phyloP scores from a whole-genome alignment of 495 filamentous ascomycete species.

The Emericellopsis terricola region DNA sequence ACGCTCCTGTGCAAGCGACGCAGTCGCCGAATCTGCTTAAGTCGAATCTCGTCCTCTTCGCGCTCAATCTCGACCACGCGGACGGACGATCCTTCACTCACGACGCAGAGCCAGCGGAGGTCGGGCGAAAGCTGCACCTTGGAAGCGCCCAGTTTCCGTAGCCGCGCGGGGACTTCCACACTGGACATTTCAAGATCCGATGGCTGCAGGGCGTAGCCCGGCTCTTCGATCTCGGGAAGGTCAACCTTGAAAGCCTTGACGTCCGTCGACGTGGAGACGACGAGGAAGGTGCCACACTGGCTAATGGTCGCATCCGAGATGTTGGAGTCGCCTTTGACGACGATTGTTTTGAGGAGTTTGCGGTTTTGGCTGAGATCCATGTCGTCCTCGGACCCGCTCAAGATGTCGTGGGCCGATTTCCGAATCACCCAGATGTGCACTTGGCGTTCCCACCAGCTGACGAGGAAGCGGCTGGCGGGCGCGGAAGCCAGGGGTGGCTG shows the following conservation, averaged over 20 bases:
- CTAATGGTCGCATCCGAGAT: slow-evolving; percentile 69
- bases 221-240: too few species aligned
- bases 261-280: slow-evolving; percentile 55
- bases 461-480: slow-evolving; percentile 48
- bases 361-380: slow-evolving; percentile 22
- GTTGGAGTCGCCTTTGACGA: slow-evolving; percentile 67
- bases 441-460: slow-evolving; percentile 89
- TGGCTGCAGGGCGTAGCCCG: slow-evolving; percentile 20
- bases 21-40: slow-evolving; percentile 22
- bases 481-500: slow-evolving; percentile 50
- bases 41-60: slow-evolving; percentile 18
- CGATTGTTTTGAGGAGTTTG: slow-evolving; percentile 51
- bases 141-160: slow-evolving; percentile 40
- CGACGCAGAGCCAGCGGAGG: slow-evolving; percentile 58
- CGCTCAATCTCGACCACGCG: slow-evolving; percentile 41
- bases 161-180: slow-evolving; percentile 29
- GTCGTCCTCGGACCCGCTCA: slow-evolving; percentile 22
- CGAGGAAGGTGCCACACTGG: slow-evolving; percentile 53
- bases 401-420: slow-evolving; percentile 18
- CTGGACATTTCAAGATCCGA: slow-evolving; percentile 49
- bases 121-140: slow-evolving; percentile 53
- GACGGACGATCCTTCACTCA: slow-evolving; percentile 67
- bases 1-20: slow-evolving; percentile 37
- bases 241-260: slow-evolving; percentile 67
- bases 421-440: slow-evolving; percentile 64